phyloP scores from a whole-genome alignment of 352 stramenopile genomes.

The Peronospora destructor region DNA sequence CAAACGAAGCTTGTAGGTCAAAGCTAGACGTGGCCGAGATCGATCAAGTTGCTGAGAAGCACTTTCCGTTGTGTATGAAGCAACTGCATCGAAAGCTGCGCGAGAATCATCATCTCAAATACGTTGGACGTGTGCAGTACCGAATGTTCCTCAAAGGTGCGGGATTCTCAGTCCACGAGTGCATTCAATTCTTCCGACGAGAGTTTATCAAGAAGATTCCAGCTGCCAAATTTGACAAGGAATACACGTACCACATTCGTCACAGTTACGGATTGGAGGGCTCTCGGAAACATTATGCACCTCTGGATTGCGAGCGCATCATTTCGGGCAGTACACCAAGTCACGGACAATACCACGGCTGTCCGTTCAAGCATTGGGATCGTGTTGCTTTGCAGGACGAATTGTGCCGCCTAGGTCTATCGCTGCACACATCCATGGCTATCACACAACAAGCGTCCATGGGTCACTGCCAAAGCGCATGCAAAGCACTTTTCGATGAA shows the following conservation, averaged over 20 bases:
- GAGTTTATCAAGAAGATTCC: slow-evolving; percentile 64
- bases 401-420: slow-evolving; percentile 28
- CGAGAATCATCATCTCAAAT: slow-evolving; percentile 80
- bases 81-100: slow-evolving; percentile 64
- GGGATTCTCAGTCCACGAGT: slow-evolving; percentile 72
- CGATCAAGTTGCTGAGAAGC: slow-evolving; percentile 41
- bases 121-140: slow-evolving; percentile 79
- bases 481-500: slow-evolving; percentile 41
- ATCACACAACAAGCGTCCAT: slow-evolving; percentile 31
- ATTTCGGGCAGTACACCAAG: slow-evolving; percentile 36
- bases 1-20: slow-evolving; percentile 2
- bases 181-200: slow-evolving; percentile 62
- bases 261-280: slow-evolving; percentile 84
- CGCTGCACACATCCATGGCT: slow-evolving; percentile 9
- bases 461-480: slow-evolving; percentile 40
- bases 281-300: slow-evolving; percentile 60
- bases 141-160: slow-evolving; percentile 81
- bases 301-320: slow-evolving; percentile 54
- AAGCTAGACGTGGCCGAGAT: slow-evolving; percentile 49
- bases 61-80: slow-evolving; percentile 81
- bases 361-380: slow-evolving; percentile 78
- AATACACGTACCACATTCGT: slow-evolving; percentile 84
- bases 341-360: slow-evolving; percentile 73
- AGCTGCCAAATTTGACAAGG: slow-evolving; percentile 62
- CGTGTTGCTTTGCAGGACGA: slow-evolving; percentile 33